A percentile compares a stretch with the other conserved stretches of the same genome.
These are phyloP conservation scores for Urochloa ruziziensis DNA, from an alignment of 176 grass and related monocot genomes.

Conservation along the genomic window DNA sequence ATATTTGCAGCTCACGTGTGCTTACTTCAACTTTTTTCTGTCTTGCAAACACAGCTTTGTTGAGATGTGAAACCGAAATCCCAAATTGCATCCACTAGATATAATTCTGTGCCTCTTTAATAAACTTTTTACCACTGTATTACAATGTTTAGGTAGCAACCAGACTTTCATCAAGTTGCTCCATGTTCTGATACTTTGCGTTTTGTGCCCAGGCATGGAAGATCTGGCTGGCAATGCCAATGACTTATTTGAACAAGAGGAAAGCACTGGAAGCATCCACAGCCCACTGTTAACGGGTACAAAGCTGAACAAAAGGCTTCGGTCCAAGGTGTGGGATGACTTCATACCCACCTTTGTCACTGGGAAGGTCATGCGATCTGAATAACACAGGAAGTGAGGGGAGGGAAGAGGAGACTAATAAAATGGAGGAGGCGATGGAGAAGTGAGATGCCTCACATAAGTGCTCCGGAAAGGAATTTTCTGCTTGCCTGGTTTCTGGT, in stretches of 20 bases:
- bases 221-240: background rate
- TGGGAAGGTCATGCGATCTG: background rate
- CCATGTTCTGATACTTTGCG: background rate
- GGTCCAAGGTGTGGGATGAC: constrained; percentile 5
- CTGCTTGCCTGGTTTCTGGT: constrained; percentile 49
- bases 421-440: background rate
- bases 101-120: too few species aligned
- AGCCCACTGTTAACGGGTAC: background rate
- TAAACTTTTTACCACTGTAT: background rate
- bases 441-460: background rate
- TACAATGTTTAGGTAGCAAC: background rate
- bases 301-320: constrained; percentile 5
- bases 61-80: background rate
- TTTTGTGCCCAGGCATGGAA: background rate
- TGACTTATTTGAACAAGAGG: background rate
- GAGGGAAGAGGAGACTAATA: background rate
- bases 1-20: background rate
- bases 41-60: background rate
- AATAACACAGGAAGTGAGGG: constrained; percentile 8
- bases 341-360: constrained; percentile 2
- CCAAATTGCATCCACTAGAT: background rate
- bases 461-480: constrained; percentile 4
- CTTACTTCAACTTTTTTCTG: background rate
- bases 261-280: background rate
- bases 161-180: background rate